phyloP scores from a whole-genome alignment of 495 filamentous ascomycete genomes.

The Tuber borchii region DNA sequence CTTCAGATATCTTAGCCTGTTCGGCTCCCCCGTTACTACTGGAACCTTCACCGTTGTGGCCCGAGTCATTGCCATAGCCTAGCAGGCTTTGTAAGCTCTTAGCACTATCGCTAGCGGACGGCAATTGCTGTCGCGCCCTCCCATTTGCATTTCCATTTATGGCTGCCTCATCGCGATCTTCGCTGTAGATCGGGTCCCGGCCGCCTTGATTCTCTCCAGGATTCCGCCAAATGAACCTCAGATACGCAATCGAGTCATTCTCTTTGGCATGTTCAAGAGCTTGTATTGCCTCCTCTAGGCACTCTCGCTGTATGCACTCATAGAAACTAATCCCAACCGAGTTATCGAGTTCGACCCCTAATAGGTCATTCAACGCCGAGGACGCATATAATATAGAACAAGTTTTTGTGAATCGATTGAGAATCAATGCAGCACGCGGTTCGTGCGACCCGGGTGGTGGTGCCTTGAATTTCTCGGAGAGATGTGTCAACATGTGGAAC shows the following conservation, averaged over 20 bases:
- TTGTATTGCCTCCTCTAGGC: slow-evolving; percentile 64
- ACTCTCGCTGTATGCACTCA: slow-evolving; percentile 71
- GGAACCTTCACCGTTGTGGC: slow-evolving; percentile 26
- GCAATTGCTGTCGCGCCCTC: slow-evolving; percentile 11
- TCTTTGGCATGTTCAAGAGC: slow-evolving; percentile 79
- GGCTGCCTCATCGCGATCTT: slow-evolving; percentile 39
- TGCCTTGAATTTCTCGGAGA: slow-evolving; percentile 74
- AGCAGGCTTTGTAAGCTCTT: neutral
- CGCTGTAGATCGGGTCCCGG: slow-evolving; percentile 43
- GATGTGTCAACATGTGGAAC: slow-evolving; percentile 82
- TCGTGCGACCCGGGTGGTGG: slow-evolving; percentile 59
- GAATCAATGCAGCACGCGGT: slow-evolving; percentile 74
- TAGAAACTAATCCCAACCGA: slow-evolving; percentile 70
- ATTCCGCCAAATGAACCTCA: slow-evolving; percentile 83
- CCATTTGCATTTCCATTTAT: neutral
- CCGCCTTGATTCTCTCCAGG: slow-evolving; percentile 48
- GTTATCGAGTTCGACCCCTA: slow-evolving; percentile 61
- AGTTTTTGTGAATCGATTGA: slow-evolving; percentile 80
- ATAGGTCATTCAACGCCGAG: slow-evolving; percentile 61
- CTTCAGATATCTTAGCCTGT: neutral
- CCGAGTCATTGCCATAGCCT: slow-evolving; percentile 3
- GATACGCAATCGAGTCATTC: slow-evolving; percentile 89
- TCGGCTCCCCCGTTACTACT: slow-evolving; percentile 32
- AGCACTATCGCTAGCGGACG: slow-evolving; percentile 7
- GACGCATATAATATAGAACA: slow-evolving; percentile 84